Base-by-base conservation (phyloP, 495 filamentous ascomycete species). In the Aspergillus conjunctus region DNA sequence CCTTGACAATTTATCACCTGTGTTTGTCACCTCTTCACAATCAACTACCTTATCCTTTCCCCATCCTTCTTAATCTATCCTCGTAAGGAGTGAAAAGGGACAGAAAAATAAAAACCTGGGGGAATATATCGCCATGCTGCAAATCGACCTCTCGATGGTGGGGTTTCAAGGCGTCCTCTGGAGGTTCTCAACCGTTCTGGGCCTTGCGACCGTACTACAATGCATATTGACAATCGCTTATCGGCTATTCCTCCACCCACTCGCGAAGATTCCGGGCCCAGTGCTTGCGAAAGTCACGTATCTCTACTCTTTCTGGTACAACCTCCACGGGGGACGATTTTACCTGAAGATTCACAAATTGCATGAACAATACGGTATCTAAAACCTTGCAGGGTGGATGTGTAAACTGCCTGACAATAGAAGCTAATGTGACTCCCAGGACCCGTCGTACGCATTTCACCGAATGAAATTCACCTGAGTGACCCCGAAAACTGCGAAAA, bases 401-500 rank as follows among this genome's bases (percentile, higher is more conserved):
- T 26, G 26, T 26, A 5, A 26, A 26, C 26, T 26, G 5, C 26
- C 26, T 2, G 2, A 12, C 12, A 45, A 8, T 15, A 41, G 21
- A 22, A 9, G 33, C 50, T 56, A 41, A 60, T 21, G 3, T 22
- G 5, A 32, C 33, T 43, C 15, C 17, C 21, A 67, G 65, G 65
- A 10, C 65, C 65, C 7, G 56, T 78, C 20, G 67, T 79, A 32
- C 76, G 76, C 22, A 77, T 79, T 56, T 54, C 57, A 1, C 76
- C 76, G 2, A 59, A 71, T 54, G 72, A 77, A 53, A 54, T 79
- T 41, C 76, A 79, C 62, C 68, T 79, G 18, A 70, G 56, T 48
- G 71, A 79, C 55, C 73, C 70, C 1, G 67, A 64, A 26, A 65
- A 75, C 55, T 77, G 74, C 52, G 69, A 75, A n/a, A 69, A 64